Conservation (phyloP, 176 grass and related monocot genomes). For the Oryza rufipogon region DNA sequence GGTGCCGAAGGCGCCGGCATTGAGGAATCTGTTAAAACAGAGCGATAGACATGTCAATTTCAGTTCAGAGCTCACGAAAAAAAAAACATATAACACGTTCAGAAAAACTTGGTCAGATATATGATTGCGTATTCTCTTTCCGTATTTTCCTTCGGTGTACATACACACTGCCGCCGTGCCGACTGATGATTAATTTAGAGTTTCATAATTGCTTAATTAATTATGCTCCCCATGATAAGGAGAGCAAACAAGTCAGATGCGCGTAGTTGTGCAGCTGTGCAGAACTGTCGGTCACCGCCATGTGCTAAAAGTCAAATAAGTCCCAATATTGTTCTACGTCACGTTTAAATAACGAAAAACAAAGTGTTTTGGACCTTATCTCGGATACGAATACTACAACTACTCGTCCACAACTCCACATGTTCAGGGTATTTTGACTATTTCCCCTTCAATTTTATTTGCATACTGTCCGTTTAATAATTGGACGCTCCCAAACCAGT, state of each 20-base stretch:
- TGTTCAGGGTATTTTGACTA: neutral
- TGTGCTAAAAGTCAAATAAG: neutral
- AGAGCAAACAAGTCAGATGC: neutral
- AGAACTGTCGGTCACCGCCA: neutral
- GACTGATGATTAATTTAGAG: neutral
- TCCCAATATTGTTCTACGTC: neutral
- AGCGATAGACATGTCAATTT: constrained; percentile 19
- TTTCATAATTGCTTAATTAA: neutral
- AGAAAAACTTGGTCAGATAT: neutral
- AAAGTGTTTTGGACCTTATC: neutral
- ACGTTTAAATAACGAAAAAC: too few species aligned
- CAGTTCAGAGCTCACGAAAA: neutral
- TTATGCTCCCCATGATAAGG: neutral
- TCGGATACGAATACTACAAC: neutral
- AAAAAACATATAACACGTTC: neutral
- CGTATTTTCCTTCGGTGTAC: neutral
- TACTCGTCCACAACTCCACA: neutral
- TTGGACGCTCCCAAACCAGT: too few species aligned
- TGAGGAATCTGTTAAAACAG: constrained; percentile 56
- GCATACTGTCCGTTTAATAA: too few species aligned
- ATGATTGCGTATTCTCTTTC: neutral
- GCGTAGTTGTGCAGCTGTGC: neutral
- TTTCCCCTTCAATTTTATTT: too few species aligned
- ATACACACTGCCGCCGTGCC: neutral
- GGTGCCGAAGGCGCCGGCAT: constrained; percentile 74